Base-by-base conservation (phyloP, 331 rosid genomes). In the Spiraea crenata region DNA sequence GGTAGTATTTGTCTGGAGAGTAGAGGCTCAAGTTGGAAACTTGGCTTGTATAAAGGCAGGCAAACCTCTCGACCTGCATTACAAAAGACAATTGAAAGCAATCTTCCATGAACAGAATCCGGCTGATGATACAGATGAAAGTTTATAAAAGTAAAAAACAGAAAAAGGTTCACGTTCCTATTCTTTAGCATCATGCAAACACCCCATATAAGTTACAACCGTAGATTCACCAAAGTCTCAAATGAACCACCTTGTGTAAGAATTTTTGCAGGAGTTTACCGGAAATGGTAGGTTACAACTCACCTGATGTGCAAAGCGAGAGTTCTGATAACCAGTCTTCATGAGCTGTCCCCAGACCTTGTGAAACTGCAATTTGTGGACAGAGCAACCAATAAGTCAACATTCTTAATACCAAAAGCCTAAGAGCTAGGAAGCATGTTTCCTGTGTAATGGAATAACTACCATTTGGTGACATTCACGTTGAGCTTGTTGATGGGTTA, bases 281-380 rank as follows among this genome's bases (percentile, higher is more conserved):
- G 31, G 31, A 25, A 25, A 25, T 25, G 31, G 31, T 25, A 25
- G 72, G 71, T 69, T 63, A 31, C 31, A 52, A 11, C 69, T 80
- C 79, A 95, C 99, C 89, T 91, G 99, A 88, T 95, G 98, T 11
- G 98, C 96, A 75, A 95, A 95, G 67, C 96, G 95, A 55, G 99
- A 95, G 85, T 91, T 95, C 82, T 95, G 98, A 77, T 82, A 89
- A 65, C 99, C 98, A 48, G 99, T 91, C 85, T 91, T 95, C 98
- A 95, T 88, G 55, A 95, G 99, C 67, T 95, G 99, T 15, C 99
- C 99, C 99, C 99, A 95, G 57, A 87, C 87, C 76, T 83, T 69
- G 47, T 95, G 99, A 81, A 89, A 95, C 99, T 91, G 85, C 60
- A 79, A 69, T 57, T 19, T 50, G 71, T 66, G 67, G 56, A 48